Evolutionary conservation across 371 early-diverging fungal genomes (phyloP).

Genomic region (Saksenaea oblongispora): DNA sequence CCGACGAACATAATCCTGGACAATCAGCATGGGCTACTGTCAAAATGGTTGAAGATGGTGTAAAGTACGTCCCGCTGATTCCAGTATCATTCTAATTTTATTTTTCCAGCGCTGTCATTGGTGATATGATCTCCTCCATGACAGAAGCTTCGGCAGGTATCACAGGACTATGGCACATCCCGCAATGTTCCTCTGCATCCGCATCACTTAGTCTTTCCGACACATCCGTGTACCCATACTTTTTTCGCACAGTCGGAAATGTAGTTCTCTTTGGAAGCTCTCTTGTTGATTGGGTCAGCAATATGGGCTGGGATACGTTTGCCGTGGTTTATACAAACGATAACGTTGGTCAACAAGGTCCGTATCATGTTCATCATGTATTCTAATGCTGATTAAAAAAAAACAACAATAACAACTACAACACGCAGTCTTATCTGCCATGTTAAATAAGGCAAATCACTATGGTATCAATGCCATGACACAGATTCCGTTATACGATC

Average conservation of each 20-base stretch:
- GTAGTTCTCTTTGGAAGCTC: slow-evolving; percentile 29
- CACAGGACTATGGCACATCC: slow-evolving; percentile 34
- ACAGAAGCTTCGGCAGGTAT: slow-evolving; percentile 39
- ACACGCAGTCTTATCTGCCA: slow-evolving; percentile 18
- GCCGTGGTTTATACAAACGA: slow-evolving; percentile 41
- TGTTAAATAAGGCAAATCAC: slow-evolving; percentile 16
- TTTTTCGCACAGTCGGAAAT: slow-evolving; percentile 41
- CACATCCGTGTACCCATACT: slow-evolving; percentile 37
- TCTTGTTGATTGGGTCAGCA: slow-evolving; percentile 32
- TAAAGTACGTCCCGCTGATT: slow-evolving; percentile 23
- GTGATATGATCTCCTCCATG: slow-evolving; percentile 36
- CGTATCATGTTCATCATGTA: not conserved
- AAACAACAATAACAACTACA: too few relatives aligned
- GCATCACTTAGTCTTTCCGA: slow-evolving; percentile 31
- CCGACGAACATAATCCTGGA: slow-evolving; percentile 24
- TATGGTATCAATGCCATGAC: slow-evolving; percentile 23
- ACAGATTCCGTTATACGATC: slow-evolving; percentile 32
- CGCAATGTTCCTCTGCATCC: slow-evolving; percentile 44
- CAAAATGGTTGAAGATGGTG: slow-evolving; percentile 28
- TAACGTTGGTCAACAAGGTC: slow-evolving; percentile 40
- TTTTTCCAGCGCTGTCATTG: slow-evolving; percentile 42
- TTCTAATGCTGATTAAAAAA: too few relatives aligned
- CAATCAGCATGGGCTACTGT: slow-evolving; percentile 32
- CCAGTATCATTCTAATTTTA: not conserved
- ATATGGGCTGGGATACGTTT: slow-evolving; percentile 42